Conservation (phyloP, 768 basidiomycete genomes). For the Holtermanniella nyarrowii region DNA sequence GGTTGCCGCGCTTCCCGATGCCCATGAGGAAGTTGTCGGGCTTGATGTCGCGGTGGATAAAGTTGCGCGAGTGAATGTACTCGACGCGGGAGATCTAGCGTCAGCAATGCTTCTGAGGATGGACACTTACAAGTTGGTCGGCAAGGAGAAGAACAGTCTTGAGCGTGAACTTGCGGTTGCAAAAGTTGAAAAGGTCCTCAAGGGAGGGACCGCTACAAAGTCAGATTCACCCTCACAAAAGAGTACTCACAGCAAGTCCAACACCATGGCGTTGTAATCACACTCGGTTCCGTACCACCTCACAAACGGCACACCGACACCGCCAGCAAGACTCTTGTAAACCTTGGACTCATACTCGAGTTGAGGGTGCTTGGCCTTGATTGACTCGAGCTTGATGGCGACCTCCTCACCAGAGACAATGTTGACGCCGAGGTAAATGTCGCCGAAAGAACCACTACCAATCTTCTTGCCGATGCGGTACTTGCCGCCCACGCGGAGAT, state of each 20-base stretch:
- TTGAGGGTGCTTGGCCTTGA: conserved; percentile 99
- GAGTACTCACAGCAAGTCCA: conserved; percentile 64
- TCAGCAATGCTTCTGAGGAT: background rate
- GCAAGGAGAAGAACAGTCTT: conserved; percentile 89
- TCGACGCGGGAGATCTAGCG: conserved; percentile 85
- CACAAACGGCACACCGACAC: conserved; percentile 80
- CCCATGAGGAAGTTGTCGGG: conserved; percentile 99
- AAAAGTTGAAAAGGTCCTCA: conserved; percentile 47
- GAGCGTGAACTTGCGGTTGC: conserved; percentile 78
- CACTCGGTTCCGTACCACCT: conserved; percentile 90
- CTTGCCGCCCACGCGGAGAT: conserved; percentile 45
- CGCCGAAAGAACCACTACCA: conserved; percentile 95
- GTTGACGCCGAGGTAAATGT: conserved; percentile 99
- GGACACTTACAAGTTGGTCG: conserved; percentile 72
- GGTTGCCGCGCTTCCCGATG: conserved; percentile 97
- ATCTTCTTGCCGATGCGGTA: conserved; percentile 99
- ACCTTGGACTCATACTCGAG: conserved; percentile 82
- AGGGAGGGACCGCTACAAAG: conserved; percentile 39
- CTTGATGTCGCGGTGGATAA: conserved; percentile 94
- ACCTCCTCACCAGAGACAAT: conserved; percentile 99
- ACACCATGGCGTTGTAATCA: conserved; percentile 99
- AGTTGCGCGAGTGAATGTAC: conserved; percentile 89
- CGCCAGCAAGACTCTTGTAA: conserved; percentile 82
- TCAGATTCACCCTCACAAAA: conserved; percentile 1
- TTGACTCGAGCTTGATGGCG: conserved; percentile 98